Percentiles rank a stretch among this genome's conserved stretches.
phyloP scores from a whole-genome alignment of 176 grass and related monocot genomes.

The Puccinellia tenuiflora region DNA sequence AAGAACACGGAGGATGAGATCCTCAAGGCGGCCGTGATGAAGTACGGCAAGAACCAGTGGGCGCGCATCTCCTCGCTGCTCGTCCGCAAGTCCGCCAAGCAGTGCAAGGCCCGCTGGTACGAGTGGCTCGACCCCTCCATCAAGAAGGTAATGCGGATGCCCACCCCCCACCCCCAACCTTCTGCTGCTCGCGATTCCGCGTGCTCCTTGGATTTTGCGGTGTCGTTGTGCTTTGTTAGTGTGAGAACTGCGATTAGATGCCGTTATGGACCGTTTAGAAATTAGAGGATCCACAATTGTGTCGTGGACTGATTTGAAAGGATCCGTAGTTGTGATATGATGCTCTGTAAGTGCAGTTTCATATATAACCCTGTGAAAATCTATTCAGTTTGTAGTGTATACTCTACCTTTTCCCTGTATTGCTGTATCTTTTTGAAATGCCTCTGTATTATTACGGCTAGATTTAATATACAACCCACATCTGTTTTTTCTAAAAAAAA shows the following conservation, averaged over 20 bases:
- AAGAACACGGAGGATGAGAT: slow-evolving; percentile 92
- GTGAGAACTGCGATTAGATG: not conserved
- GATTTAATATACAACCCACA: not conserved
- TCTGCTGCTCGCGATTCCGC: not conserved
- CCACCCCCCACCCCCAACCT: not conserved
- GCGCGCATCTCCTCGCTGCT: slow-evolving; percentile 78
- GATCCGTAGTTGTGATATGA: not conserved
- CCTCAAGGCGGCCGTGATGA: slow-evolving; percentile 81
- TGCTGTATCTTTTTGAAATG: not conserved
- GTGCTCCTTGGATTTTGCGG: not conserved
- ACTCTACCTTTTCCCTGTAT: not conserved
- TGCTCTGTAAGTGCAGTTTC: not conserved
- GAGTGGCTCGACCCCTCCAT: slow-evolving; percentile 76
- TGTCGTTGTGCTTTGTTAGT: not conserved
- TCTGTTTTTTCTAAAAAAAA: not conserved
- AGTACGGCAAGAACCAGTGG: slow-evolving; percentile 91
- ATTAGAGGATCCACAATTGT: not conserved
- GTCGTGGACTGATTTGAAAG: not conserved
- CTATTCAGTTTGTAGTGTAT: not conserved
- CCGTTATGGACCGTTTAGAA: not conserved
- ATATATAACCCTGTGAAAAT: not conserved
- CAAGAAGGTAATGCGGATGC: slow-evolving; percentile 44
- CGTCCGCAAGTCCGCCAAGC: slow-evolving; percentile 81
- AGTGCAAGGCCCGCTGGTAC: slow-evolving; percentile 84
- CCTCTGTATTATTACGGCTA: not conserved